Base-by-base conservation (phyloP, 2,329 filamentous ascomycete genomes). In the Ceratocystis huliohia region DNA sequence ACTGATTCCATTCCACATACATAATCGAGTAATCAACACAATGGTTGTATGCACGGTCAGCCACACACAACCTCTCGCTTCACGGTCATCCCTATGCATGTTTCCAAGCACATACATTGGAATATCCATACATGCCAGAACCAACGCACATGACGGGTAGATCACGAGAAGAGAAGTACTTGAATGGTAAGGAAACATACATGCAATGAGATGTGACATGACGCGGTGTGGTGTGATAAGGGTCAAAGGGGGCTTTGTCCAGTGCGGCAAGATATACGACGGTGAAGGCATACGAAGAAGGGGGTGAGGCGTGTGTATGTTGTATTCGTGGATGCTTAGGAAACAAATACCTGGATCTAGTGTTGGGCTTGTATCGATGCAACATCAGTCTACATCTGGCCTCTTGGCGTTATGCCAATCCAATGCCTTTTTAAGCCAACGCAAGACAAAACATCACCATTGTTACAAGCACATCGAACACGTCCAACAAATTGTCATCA, bases 141-240 rank as follows among this genome's bases (percentile, higher is more conserved):
- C 53, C 53, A 57, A 57, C 25, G 53, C 53, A 28, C 53, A 57
- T 57, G 53, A 33, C 53, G 53, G 53, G 53, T 57, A 57, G 53
- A 57, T 57, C 53, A 57, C 53, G 53, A 57, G 53, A 33, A 33
- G 53, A 57, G 53, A 53, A 37, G 53, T 7, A 33, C 28, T 33
- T 57, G 25, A 28, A 57, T 57, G 28, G 53, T 15, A 57, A 17
- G 6, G 53, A 33, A 57, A 17, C 28, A 17, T 57, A 3, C 33
- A 28, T 33, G 46, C 2, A 17, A 50, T 20, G 20, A 8, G 33
- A 37, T 37, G 8, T 37, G 33, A 37, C 33, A 37, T 37, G 33
- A 10, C 33, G 33, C 33, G 33, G 33, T 37, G 33, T 37, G 33
- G 33, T 22, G 20, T 53, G 20, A 53, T 53, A 53, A 25, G 48